Evolutionary conservation across 1,284 basidiomycete species (phyloP), one percentile per base, ranked within the genome.

Genomic region (Irpex sp.): DNA sequence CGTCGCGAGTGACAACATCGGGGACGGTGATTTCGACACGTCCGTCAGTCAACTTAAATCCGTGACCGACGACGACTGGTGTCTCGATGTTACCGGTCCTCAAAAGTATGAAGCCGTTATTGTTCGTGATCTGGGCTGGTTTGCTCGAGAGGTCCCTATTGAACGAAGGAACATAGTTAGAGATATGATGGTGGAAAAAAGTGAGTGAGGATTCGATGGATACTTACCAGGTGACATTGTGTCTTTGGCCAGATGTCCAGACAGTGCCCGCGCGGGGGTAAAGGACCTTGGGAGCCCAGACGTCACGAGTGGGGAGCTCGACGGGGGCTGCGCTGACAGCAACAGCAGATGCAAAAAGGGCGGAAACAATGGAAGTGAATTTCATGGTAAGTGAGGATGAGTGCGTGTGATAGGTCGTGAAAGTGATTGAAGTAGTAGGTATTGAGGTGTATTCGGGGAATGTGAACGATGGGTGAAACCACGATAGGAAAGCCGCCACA

Each of bases 91-190:
- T 46, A 15, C 56, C 60, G 17, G 43, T 57, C 26, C 60, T 58
- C 15, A 68, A 58, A 5, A 57, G 75, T 47, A 68, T 69, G 53
- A 60, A 53, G 39, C 57, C 62, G 26, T 39, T 13, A 7, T 54
- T 13, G 72, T 82, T 83, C 51, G 81, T 81, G 66, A 83, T 81
- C 31, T 78, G 71, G 56, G 67, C 65, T 4, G 81, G 80, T 36
- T 77, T 71, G 39, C 75, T 63, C 31, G 75, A 69, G 11, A 73
- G 74, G 64, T 83, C 75, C 79, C 78, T 82, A 37, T 39, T 15
- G 11, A 1, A 33, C n/a, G 26, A 33, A 43, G 15, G 8, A 43
- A 5, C 8, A 9, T 43, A 43, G 5, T 26, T 3, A 35, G 31
- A 9, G 3, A 2, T 33, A 15, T 5, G 2, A 17, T 5, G n/a